Evolutionary conservation across 2,329 filamentous ascomycete genomes (phyloP), one percentile per base, ranked within the genome.

Genomic region (Trichophyton mentagrophytes): DNA sequence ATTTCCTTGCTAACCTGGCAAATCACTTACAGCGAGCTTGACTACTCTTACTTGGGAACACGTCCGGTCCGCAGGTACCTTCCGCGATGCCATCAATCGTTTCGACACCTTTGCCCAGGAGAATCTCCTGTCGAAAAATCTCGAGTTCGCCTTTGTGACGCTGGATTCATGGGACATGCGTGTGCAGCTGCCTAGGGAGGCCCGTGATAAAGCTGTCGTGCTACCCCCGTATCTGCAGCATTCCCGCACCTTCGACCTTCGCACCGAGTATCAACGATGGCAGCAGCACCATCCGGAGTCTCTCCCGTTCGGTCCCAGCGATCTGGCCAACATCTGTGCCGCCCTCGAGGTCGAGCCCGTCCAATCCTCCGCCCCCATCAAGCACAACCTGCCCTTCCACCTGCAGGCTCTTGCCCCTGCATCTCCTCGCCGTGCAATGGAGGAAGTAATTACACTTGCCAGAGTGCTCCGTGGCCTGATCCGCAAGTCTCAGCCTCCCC

Each of bases 41-140:
- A 99, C 93, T 53, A 99, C 93, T 66, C 80, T 99, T 69, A 97
- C 93, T 60, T 99, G 93, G 93, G 93, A 99, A 76, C 92, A 99
- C 79, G 93, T 99, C 73, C 88, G 92, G 73, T 95, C 92, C 75
- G 92, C 93, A 73, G 93, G 93, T 67, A 92, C 90, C 67, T 99
- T 97, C 84, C 87, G 92, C 69, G 93, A 97, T 77, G 93, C 93
- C 67, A 88, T 99, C 78, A 89, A 88, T 76, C 89, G 90, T 68
- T 96, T 99, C 77, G 91, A 96, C 76, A 82, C 86, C 65, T 99
- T 96, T 74, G 90, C 90, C 71, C 87, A 87, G 68, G 92, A 99
- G 77, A 89, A 96, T 73, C 80, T 99, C 68, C 85, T 89, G 60
- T 86, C 85, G 66, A 91, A 95, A 76, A 93, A 95, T 73, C 84